Evolutionary conservation across 1,284 basidiomycete genomes (phyloP), one percentile per base, ranked within the genome.

Genomic region (Porogramme epimiltina): DNA sequence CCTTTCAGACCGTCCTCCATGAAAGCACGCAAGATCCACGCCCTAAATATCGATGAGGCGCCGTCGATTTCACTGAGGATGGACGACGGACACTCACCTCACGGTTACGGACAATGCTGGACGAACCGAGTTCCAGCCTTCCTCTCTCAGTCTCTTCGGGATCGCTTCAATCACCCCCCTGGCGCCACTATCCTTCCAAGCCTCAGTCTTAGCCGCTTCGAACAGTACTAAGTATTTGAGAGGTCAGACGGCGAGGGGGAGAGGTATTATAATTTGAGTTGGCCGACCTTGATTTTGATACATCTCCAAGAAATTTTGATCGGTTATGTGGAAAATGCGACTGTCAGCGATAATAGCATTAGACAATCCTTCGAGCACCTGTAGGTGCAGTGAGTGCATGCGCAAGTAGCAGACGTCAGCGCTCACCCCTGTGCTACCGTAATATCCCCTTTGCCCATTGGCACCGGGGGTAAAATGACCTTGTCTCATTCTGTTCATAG

Each of bases 121-220:
- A 15, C 73, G 70, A 43, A 73, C 67, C n/a, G 55, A 50, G 19
- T 66, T 56, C 74, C 76, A 78, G 0, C 73, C 74, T 45, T 70
- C 56, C 2, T 44, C 47, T 18, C 60, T 58, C 20, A 76, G 58
- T 2, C 72, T 67, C 51, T 67, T 53, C 6, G 62, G 63, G 11
- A 68, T 67, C 37, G 73, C 65, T 36, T 66, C 62, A 19, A 67
- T 70, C 13, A 76, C 60, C 3, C 54, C 34, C 23, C 66, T 65
- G 0, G 69, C 56, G 13, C 69, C 68, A 16, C 57, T 66, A 10
- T 62, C 52, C 0, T 51, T 46, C 70, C 72, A 75, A 11, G 71
- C 73, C 11, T 64, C 56, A 9, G 45, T 48, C n/a, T 59, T 36
- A 22, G 62, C 45, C 4, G 52, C 54, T 59, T 74, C 72, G 19